Evolutionary conservation across 2,329 filamentous ascomycete species (phyloP), one percentile per base, ranked within the genome.

Genomic region (Calonectria henricotiae): DNA sequence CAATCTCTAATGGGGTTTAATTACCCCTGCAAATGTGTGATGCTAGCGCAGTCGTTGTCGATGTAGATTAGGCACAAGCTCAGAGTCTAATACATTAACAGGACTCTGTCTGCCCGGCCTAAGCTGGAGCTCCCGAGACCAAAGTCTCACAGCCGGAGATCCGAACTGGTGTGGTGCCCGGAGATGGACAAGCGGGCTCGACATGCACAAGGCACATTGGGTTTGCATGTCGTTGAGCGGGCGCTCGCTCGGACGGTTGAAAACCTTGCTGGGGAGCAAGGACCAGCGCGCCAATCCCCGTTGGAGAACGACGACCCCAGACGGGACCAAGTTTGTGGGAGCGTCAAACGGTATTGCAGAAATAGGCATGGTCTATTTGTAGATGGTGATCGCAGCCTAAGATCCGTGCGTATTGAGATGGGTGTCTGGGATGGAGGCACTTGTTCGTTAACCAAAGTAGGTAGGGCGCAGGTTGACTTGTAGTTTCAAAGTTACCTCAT

Each of bases 81-180:
- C 8, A 15, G 23, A 61, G 37, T 61, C 25, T 61, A 41, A 44
- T 55, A 51, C 25, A 66, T 61, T 49, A 61, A 46, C 54, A 55
- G 20, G 51, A 27, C 17, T 43, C 41, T 66, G 39, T 65, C 37
- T 39, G 37, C 30, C n/a, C 32, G 43, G 23, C 37, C 20, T 51
- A 51, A 44, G 23, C 46, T 55, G 25, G 67, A 71, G 37, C 30
- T 11, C 49, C 65, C 49, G 61, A 43, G 62, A 41, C 62, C 49
- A 55, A 27, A 65, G 37, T 49, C 25, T 60, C 47, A 43, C 51
- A 68, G 60, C 65, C 46, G 64, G 35, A 32, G 39, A 39, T 39
- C 25, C 25, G 35, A 62, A 64, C 64, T 65, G 75, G 73, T 77
- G 75, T 77, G 73, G 60, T 75, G 73, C 68, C 75, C 73, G 67